These are phyloP conservation scores for Hypomyces perniciosus DNA, from an alignment of 2,329 filamentous ascomycete species.

Conservation along the genomic window DNA sequence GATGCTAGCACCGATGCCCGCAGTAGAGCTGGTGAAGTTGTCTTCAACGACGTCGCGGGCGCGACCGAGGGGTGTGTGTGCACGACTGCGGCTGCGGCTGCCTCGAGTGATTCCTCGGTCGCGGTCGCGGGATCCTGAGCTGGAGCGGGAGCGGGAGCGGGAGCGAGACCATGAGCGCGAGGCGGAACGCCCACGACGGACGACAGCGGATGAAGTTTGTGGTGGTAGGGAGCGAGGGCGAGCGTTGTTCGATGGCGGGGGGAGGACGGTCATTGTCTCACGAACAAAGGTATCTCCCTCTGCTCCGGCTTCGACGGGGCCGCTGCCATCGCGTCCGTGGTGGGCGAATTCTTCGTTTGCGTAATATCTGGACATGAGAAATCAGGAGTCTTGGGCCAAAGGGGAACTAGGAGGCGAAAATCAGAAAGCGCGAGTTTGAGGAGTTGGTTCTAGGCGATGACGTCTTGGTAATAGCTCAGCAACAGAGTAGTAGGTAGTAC, in stretches of 20 bases:
- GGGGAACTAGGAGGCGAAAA: background rate
- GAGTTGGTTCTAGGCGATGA: no score
- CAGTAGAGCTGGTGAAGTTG: conserved; percentile 42
- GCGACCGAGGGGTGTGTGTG: conserved; percentile 32
- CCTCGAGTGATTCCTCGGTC: conserved; percentile 8
- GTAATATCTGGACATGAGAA: conserved; percentile 22
- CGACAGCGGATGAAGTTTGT: conserved; percentile 18
- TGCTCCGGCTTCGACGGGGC: background rate
- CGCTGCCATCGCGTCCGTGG: conserved; percentile 15
- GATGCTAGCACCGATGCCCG: conserved; percentile 46
- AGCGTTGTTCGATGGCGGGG: conserved; percentile 15
- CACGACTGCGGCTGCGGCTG: conserved; percentile 12
- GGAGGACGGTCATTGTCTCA: conserved; percentile 25
- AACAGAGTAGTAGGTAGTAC: no score
- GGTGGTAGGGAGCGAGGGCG: conserved; percentile 31
- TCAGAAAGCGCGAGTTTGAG: background rate
- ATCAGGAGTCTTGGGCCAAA: background rate
- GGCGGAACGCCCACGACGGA: conserved; percentile 22
- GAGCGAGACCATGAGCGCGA: conserved; percentile 12
- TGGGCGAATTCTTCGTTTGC: conserved; percentile 23
- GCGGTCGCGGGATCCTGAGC: conserved; percentile 20
- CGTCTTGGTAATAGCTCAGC: no score
- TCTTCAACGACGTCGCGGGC: conserved; percentile 37
- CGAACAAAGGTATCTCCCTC: conserved; percentile 20
- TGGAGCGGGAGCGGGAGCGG: conserved; percentile 18